Evolutionary conservation across 2,329 filamentous ascomycete species (phyloP), one percentile per base, ranked within the genome.

Genomic region (Colletotrichum echinochloae): DNA sequence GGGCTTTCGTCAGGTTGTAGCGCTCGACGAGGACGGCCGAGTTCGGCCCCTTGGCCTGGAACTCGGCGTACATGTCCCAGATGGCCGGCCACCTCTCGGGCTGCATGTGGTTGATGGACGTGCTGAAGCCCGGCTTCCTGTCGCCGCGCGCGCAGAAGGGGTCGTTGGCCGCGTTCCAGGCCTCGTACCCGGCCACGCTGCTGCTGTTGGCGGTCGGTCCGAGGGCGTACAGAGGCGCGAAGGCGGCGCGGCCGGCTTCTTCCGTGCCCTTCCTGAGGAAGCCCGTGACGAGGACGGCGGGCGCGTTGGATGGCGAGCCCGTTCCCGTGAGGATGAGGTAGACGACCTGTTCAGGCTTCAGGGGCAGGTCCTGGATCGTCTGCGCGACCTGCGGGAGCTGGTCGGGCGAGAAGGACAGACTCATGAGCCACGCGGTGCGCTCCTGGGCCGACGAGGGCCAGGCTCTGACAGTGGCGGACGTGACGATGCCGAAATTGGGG

Each of bases 401-500:
- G 37, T 66, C 69, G n/a, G 73, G 64, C 30, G 73, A 63, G 60
- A 78, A 78, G 60, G 73, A 68, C 12, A 78, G 56, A 7, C 70
- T 63, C 16, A 74, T 74, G 33, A 74, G 66, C 77, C 76, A 78
- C 11, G 77, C 75, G 8, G 49, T 74, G 16, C 75, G 74, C 33
- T 75, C 44, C 16, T 55, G 69, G 30, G 61, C 78, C n/a, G 76
- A 76, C 73, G 81, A 79, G 20, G 74, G 46, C 66, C 76, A 81
- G 12, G 83, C 75, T 71, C 79, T 82, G 72, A 86, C 83, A 28
- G 77, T 81, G n/a, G 83, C 80, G 70, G 80, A 83, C 65, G 83
- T 75, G 51, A 87, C 81, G 60, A 87, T 82, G 51, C 85, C 85
- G 72, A 87, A 82, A 73, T 87, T 87, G 11, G 81, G 83, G 1